phyloP scores from a whole-genome alignment of 23 red algal genomes.

The Agarophyton chilense region DNA sequence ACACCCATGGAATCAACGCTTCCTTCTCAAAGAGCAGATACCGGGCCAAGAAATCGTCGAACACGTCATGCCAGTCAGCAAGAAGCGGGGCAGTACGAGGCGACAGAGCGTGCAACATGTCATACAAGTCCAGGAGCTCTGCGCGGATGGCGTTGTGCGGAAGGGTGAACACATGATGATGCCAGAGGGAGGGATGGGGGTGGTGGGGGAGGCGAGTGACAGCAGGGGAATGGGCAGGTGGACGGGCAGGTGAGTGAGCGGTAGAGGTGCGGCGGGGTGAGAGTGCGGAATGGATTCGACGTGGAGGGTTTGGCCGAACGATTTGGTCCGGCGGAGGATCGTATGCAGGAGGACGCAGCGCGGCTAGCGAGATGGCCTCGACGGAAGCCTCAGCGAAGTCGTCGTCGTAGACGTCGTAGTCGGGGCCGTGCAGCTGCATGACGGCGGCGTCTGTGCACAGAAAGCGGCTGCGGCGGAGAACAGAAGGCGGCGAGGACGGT shows the following conservation, averaged over 20 bases:
- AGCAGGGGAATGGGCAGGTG: not conserved
- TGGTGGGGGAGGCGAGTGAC: slow-evolving; percentile 23
- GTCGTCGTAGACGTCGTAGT: slow-evolving; percentile 57
- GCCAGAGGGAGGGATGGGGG: slow-evolving; percentile 46
- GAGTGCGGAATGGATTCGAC: slow-evolving; percentile 39
- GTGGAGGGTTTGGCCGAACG: slow-evolving; percentile 30
- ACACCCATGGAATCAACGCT: slow-evolving; percentile 65
- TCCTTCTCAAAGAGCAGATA: slow-evolving; percentile 59
- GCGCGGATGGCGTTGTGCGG: slow-evolving; percentile 81
- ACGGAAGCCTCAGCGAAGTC: slow-evolving; percentile 67
- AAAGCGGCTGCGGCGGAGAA: not conserved
- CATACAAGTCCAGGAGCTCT: slow-evolving; percentile 58
- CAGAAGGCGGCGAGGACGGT: not conserved
- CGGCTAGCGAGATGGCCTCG: slow-evolving; percentile 63
- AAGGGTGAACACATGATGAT: slow-evolving; percentile 57
- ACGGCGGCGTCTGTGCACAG: not conserved
- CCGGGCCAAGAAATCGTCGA: slow-evolving; percentile 35
- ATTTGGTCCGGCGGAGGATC: not conserved
- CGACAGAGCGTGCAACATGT: slow-evolving; percentile 40
- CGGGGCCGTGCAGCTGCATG: not conserved
- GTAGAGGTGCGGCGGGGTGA: slow-evolving; percentile 5
- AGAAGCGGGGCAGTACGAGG: slow-evolving; percentile 30
- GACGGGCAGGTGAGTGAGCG: not conserved
- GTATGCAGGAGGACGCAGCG: slow-evolving; percentile 9
- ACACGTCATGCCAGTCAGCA: slow-evolving; percentile 45